Percentiles rank a stretch among this genome's conserved stretches.
Evolutionary conservation across 148 eudicot species (phyloP).

Genomic region (Nepenthes gracilis): DNA sequence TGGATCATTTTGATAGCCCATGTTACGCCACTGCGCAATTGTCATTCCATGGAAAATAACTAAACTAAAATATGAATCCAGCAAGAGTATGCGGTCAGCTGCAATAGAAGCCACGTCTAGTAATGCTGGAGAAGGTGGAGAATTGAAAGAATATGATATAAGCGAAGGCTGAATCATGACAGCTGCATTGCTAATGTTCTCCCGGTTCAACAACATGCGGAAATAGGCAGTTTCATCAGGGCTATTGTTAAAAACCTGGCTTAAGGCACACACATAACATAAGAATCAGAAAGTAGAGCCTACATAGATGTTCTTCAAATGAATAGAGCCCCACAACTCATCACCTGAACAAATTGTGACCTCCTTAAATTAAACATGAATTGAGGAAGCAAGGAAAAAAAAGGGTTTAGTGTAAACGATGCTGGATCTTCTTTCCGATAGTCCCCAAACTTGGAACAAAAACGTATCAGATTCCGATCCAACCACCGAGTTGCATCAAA

Average conservation of each 20-base stretch:
- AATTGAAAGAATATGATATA: conserved; percentile 75
- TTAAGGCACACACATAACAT: not conserved
- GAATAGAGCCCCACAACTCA: not conserved
- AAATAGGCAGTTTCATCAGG: conserved; percentile 99
- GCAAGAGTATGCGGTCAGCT: conserved; percentile 78
- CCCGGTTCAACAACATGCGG: conserved; percentile 82
- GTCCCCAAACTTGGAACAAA: conserved; percentile 90
- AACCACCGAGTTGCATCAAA: conserved; percentile 97
- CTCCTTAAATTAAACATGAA: conserved; percentile 86
- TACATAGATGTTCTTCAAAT: not conserved
- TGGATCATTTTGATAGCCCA: conserved; percentile 86
- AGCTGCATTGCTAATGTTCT: conserved; percentile 69
- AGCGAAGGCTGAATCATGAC: conserved; percentile 96
- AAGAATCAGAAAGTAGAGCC: not conserved
- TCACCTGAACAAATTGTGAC: conserved; percentile 94
- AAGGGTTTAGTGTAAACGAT: conserved; percentile 81
- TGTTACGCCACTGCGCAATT: conserved; percentile 90
- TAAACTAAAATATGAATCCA: conserved; percentile 87
- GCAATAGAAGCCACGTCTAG: conserved; percentile 82
- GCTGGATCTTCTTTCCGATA: conserved; percentile 89
- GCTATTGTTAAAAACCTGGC: conserved; percentile 84
- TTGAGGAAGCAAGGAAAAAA: conserved; percentile 87
- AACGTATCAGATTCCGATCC: conserved; percentile 83
- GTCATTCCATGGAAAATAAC: conserved; percentile 97
- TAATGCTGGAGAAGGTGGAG: conserved; percentile 79